Evolutionary conservation across 2,329 filamentous ascomycete genomes (phyloP).

Genomic region (Lasiodiplodia theobromae): DNA sequence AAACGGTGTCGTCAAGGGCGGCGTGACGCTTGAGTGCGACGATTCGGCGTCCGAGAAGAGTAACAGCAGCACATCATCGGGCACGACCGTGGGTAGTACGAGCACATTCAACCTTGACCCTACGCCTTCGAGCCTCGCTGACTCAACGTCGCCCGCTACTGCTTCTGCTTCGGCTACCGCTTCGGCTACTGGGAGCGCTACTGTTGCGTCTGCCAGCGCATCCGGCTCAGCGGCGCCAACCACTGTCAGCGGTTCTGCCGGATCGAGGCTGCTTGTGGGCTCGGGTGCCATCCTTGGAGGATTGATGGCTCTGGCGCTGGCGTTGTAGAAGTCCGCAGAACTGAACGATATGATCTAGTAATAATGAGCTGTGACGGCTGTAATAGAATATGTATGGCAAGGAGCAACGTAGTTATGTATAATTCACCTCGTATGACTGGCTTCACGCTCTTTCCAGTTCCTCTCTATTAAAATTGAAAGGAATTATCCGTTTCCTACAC

Average conservation of each 20-base stretch:
- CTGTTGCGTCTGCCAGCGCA: not conserved
- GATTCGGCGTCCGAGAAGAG: not conserved
- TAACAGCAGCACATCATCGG: too few species aligned
- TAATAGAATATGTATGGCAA: not conserved
- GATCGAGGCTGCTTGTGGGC: not conserved
- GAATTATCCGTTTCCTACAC: constrained; percentile 30
- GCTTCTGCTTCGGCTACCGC: not conserved
- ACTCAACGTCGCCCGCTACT: not conserved
- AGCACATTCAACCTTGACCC: not conserved
- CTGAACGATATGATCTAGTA: not conserved
- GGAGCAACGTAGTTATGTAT: not conserved
- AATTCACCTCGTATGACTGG: not conserved
- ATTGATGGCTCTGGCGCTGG: not conserved
- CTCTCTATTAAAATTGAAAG: not conserved
- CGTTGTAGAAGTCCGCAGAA: not conserved
- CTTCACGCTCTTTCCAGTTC: not conserved
- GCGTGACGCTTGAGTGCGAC: not conserved
- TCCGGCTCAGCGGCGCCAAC: not conserved
- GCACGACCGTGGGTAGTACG: not conserved
- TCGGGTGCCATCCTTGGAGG: not conserved
- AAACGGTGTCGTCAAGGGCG: not conserved
- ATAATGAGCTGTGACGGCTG: not conserved
- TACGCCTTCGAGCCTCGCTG: not conserved
- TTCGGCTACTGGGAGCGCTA: not conserved
- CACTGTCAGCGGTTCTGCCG: not conserved